Evolutionary conservation across 257 asterid species (phyloP).

Genomic region (Solanum bulbocastanum): DNA sequence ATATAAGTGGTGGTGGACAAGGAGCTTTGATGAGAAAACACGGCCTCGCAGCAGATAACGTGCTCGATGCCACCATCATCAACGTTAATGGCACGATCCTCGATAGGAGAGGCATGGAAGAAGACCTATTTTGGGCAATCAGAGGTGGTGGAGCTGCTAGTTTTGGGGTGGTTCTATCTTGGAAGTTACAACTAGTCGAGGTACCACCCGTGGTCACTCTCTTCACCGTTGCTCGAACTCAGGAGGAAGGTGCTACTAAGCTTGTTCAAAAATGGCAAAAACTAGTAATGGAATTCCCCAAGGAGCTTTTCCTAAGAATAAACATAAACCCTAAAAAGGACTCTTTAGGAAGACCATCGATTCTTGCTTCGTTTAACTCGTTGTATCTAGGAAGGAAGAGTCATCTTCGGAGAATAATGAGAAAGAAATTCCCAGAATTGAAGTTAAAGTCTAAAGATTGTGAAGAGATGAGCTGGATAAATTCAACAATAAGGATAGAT

Average conservation of each 20-base stretch:
- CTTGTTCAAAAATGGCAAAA: constrained; percentile 38
- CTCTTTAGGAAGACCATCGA: not conserved
- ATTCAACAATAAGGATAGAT: constrained; percentile 3
- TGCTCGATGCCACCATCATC: constrained; percentile 31
- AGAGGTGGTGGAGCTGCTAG: constrained; percentile 69
- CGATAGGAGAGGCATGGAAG: constrained; percentile 48
- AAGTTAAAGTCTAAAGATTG: constrained; percentile 22
- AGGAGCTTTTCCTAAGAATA: constrained; percentile 38
- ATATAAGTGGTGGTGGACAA: constrained; percentile 50
- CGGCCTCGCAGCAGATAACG: constrained; percentile 41
- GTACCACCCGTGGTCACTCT: constrained; percentile 35
- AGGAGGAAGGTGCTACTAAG: constrained; percentile 10
- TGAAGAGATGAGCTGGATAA: constrained; percentile 50
- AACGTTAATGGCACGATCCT: constrained; percentile 26
- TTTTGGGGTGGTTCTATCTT: constrained; percentile 40
- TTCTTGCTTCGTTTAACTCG: constrained; percentile 16
- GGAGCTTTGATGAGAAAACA: constrained; percentile 39
- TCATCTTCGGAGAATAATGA: constrained; percentile 7
- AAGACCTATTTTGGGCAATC: constrained; percentile 52
- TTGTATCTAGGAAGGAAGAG: constrained; percentile 25
- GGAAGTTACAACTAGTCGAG: constrained; percentile 35
- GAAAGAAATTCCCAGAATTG: constrained; percentile 25
- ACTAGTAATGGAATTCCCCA: constrained; percentile 12
- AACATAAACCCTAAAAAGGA: constrained; percentile 11
- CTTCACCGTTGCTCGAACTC: constrained; percentile 17